A percentile compares a stretch with the other conserved stretches of the same genome.
Evolutionary conservation across 306 rosid species (phyloP).

Genomic region (Sophora flavescens): DNA sequence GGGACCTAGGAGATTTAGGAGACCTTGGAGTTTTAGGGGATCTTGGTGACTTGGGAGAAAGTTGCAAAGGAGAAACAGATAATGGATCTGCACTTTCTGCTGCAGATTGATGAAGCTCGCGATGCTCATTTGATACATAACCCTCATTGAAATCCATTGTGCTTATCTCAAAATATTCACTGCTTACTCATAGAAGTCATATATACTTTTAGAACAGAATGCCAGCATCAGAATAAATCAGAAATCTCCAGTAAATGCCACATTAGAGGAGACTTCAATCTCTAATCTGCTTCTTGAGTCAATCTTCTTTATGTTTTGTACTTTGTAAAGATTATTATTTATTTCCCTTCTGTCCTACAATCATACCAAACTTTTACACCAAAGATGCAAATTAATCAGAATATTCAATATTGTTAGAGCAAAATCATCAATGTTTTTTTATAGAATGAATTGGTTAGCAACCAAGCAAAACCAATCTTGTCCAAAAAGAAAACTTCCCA

Average conservation of each 20-base stretch:
- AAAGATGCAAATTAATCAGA: slow-evolving; percentile 10
- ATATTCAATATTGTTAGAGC: background rate
- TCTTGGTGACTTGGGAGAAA: slow-evolving; percentile 57
- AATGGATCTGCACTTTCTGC: slow-evolving; percentile 60
- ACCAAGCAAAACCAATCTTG: background rate
- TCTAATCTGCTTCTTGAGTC: slow-evolving; percentile 29
- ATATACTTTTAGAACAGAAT: slow-evolving; percentile 24
- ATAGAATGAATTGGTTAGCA: background rate
- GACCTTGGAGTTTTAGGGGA: slow-evolving; percentile 55
- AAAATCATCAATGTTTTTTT: background rate
- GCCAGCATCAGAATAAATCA: slow-evolving; percentile 22
- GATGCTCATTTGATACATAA: slow-evolving; percentile 59
- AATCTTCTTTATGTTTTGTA: slow-evolving; percentile 24
- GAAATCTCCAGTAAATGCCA: too few relatives aligned
- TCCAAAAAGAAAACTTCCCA: background rate
- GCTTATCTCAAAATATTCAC: slow-evolving; percentile 39
- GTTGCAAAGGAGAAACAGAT: slow-evolving; percentile 53
- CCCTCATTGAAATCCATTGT: slow-evolving; percentile 62
- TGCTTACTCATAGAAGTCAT: slow-evolving; percentile 35
- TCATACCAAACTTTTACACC: slow-evolving; percentile 25
- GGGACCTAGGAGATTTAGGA: slow-evolving; percentile 58
- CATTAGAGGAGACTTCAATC: slow-evolving; percentile 35
- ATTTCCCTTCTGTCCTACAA: slow-evolving; percentile 45
- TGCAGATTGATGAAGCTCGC: slow-evolving; percentile 55
- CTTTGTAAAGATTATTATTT: slow-evolving; percentile 13